Conservation (phyloP, 1,139 yeast species). For the Nadsonia starkeyi-henricii region DNA sequence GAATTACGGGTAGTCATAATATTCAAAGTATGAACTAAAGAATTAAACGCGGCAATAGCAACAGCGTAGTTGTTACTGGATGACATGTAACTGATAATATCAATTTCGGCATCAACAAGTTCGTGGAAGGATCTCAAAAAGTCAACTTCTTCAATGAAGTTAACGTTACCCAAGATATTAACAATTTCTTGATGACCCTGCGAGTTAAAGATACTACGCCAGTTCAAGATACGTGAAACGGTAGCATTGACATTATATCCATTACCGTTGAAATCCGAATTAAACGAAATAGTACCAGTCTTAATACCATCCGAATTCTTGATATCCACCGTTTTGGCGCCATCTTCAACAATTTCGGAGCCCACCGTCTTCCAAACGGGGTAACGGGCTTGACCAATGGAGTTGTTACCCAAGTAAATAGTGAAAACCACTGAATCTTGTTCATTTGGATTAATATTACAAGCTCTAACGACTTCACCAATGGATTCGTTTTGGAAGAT, state of each 20-base stretch:
- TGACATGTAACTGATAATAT: slow-evolving; percentile 18
- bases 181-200: slow-evolving; percentile 16
- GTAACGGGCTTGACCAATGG: slow-evolving; percentile 39
- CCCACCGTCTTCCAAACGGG: slow-evolving; percentile 16
- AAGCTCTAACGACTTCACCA: slow-evolving; percentile 53
- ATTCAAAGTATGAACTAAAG: slow-evolving; percentile 18
- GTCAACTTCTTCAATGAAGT: slow-evolving; percentile 16
- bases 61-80: slow-evolving; percentile 13
- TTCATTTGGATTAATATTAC: slow-evolving; percentile 32
- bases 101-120: slow-evolving; percentile 30
- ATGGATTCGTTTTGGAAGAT: slow-evolving; percentile 60
- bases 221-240: slow-evolving; percentile 43
- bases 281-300: slow-evolving; percentile 22
- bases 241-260: slow-evolving; percentile 47
- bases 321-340: slow-evolving; percentile 12
- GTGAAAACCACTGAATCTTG: slow-evolving; percentile 46
- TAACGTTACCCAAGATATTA: slow-evolving; percentile 20
- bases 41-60: slow-evolving; percentile 16
- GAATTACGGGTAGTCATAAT: slow-evolving; percentile 16
- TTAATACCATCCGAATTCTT: slow-evolving; percentile 14
- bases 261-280: slow-evolving; percentile 60
- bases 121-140: slow-evolving; percentile 19
- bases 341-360: neutral
- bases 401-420: slow-evolving; percentile 50
- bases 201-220: slow-evolving; percentile 33